Evolutionary conservation across 2,329 filamentous ascomycete species (phyloP).

Genomic region (Phialemoniopsis sp.): DNA sequence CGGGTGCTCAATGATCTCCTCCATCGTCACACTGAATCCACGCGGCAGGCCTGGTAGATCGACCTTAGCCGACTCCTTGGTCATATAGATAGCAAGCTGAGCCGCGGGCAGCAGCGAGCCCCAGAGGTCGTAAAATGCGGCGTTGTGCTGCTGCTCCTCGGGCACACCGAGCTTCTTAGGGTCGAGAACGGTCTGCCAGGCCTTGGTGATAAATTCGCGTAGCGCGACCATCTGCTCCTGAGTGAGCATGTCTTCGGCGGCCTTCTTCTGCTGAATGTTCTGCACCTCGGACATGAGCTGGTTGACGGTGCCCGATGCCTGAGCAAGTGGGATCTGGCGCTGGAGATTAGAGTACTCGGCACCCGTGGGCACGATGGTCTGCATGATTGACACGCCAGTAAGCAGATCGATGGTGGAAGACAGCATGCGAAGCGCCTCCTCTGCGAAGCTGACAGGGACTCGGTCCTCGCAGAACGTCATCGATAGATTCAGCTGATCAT

Average conservation of each 20-base stretch:
- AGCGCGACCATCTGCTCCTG: slow-evolving; percentile 33
- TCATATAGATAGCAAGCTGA: slow-evolving; percentile 39
- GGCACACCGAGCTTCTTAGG: slow-evolving; percentile 31
- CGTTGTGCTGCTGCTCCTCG: slow-evolving; percentile 34
- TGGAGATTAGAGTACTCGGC: slow-evolving; percentile 31
- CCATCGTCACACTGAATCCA: slow-evolving; percentile 33
- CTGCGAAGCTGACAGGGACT: slow-evolving; percentile 33
- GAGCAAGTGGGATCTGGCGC: slow-evolving; percentile 36
- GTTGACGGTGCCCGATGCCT: slow-evolving; percentile 13
- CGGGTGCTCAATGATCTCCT: slow-evolving; percentile 45
- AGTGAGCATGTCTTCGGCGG: slow-evolving; percentile 18
- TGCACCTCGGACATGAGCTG: slow-evolving; percentile 9
- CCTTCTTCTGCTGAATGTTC: slow-evolving; percentile 6
- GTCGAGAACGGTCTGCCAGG: slow-evolving; percentile 41
- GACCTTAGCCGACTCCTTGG: slow-evolving; percentile 31
- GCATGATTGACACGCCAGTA: slow-evolving; percentile 39
- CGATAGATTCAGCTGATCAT: slow-evolving; percentile 32
- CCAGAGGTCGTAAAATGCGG: slow-evolving; percentile 48
- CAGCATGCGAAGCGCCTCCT: slow-evolving; percentile 39
- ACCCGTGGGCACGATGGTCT: slow-evolving; percentile 38
- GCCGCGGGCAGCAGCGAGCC: slow-evolving; percentile 44
- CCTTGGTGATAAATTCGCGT: slow-evolving; percentile 33
- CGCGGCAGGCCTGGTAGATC: slow-evolving; percentile 17
- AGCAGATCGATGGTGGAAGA: slow-evolving; percentile 39
- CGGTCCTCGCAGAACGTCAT: slow-evolving; percentile 42